Percentiles rank a stretch among this genome's conserved stretches.
Conservation (phyloP, 176 grass and related monocot genomes). For the Rhynchospora pubera region DNA sequence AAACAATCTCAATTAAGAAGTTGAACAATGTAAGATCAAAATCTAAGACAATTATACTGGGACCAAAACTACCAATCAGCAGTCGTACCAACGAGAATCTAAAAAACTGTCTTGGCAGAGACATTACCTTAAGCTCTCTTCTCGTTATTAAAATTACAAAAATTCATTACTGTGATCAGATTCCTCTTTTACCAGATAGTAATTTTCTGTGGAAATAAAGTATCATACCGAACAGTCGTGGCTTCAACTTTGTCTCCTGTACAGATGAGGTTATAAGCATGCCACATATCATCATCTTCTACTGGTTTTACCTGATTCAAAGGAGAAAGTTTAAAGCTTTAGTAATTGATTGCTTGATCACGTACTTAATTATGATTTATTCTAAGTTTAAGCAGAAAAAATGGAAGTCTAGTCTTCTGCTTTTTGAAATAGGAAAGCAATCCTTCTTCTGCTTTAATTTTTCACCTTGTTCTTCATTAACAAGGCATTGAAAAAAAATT, state of each 20-base stretch:
- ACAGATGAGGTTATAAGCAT: conserved; percentile 79
- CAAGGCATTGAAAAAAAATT: not conserved
- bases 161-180: not conserved
- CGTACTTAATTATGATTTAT: not conserved
- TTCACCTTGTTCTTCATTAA: not conserved
- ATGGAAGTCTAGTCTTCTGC: not conserved
- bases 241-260: conserved; percentile 55
- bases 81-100: not conserved
- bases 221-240: conserved; percentile 54
- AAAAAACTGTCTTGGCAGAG: not conserved
- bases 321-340: not conserved
- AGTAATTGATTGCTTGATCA: not conserved
- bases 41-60: not conserved
- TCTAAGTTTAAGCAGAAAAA: not conserved
- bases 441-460: not conserved
- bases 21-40: not conserved
- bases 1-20: not conserved
- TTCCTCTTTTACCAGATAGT: not conserved
- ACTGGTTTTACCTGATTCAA: conserved; percentile 49
- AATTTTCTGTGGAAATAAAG: not conserved
- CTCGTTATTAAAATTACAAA: not conserved
- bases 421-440: too few relatives aligned
- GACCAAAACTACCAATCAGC: not conserved
- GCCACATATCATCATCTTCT: conserved; percentile 96
- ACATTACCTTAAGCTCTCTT: not conserved